phyloP scores from a whole-genome alignment of 2,329 filamentous ascomycete species.

The Pseudopithomyces maydicus region DNA sequence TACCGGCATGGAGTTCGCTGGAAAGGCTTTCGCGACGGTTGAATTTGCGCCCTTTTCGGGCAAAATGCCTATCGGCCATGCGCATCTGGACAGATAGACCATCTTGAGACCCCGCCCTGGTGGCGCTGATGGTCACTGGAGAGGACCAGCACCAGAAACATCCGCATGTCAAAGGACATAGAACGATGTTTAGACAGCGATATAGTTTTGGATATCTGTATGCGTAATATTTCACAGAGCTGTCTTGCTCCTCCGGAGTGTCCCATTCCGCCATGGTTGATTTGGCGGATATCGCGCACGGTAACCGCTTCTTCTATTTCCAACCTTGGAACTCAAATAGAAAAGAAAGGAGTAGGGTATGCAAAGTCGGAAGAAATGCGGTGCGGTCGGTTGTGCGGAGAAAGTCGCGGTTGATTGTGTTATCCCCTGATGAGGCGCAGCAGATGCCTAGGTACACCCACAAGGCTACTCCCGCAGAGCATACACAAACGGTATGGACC shows the following conservation, averaged over 20 bases:
- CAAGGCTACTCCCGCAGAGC: neutral
- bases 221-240: neutral
- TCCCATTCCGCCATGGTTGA: neutral
- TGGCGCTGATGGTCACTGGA: neutral
- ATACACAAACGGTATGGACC: neutral
- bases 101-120: neutral
- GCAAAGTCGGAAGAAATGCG: no score
- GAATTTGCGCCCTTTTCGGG: neutral
- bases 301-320: neutral
- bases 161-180: neutral
- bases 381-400: no score
- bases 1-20: neutral
- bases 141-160: neutral
- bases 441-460: no score
- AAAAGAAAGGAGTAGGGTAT: no score
- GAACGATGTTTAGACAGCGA: neutral
- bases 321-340: neutral
- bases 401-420: no score
- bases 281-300: neutral
- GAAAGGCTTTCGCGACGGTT: slow-evolving; percentile 1
- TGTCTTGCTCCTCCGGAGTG: neutral
- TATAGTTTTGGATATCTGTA: neutral
- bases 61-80: slow-evolving; percentile 1
- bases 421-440: no score
- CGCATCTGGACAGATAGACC: neutral